These are phyloP conservation scores for Talaromyces sp. DNA, from an alignment of 2,329 filamentous ascomycete genomes.

Conservation along the genomic window DNA sequence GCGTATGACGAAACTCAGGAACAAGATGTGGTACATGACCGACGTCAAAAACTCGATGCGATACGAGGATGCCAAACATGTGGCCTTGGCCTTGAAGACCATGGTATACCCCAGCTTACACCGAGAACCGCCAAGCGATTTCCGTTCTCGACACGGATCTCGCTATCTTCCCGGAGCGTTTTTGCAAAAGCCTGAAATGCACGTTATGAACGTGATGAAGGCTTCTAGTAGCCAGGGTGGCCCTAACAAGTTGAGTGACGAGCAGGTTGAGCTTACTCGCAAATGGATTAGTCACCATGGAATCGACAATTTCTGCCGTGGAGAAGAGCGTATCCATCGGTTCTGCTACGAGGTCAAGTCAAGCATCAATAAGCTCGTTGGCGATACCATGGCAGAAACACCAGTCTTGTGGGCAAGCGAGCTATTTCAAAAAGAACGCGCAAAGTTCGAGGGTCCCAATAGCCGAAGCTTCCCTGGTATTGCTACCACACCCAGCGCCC, in stretches of 20 bases:
- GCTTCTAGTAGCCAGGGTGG: slow-evolving; percentile 79
- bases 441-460: slow-evolving; percentile 37
- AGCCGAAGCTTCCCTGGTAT: slow-evolving; percentile 30
- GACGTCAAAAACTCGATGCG: slow-evolving; percentile 85
- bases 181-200: slow-evolving; percentile 73
- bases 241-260: slow-evolving; percentile 91
- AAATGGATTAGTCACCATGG: slow-evolving; percentile 76
- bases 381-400: slow-evolving; percentile 75
- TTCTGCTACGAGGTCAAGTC: slow-evolving; percentile 87
- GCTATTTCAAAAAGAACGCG: slow-evolving; percentile 68
- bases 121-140: slow-evolving; percentile 23
- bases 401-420: slow-evolving; percentile 91
- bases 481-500: slow-evolving; percentile 41
- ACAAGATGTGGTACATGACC: slow-evolving; percentile 99
- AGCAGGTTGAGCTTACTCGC: slow-evolving; percentile 79
- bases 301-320: slow-evolving; percentile 89
- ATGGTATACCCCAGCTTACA: slow-evolving; percentile 61
- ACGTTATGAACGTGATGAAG: slow-evolving; percentile 81
- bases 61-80: slow-evolving; percentile 81
- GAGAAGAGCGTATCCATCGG: slow-evolving; percentile 89
- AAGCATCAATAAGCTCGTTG: slow-evolving; percentile 78
- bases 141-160: slow-evolving; percentile 34
- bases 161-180: slow-evolving; percentile 53
- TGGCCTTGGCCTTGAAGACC: slow-evolving; percentile 80
- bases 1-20: slow-evolving; percentile 67